These are phyloP conservation scores for Zea luxurians DNA, from an alignment of 176 grass and related monocot genomes.

Conservation along the genomic window DNA sequence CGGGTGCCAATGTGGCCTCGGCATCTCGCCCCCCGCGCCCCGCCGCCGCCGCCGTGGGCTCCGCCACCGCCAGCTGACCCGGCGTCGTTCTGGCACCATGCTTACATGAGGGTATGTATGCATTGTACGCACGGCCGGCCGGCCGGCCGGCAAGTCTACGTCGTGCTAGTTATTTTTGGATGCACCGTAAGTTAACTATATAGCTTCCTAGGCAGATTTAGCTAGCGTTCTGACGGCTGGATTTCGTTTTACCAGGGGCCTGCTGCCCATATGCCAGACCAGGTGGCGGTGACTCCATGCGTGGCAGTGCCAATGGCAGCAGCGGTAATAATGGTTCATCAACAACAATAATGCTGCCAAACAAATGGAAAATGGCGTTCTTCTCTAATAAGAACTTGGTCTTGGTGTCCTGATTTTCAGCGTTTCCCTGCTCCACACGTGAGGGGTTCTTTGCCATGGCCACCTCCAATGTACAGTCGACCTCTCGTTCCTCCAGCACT, in stretches of 20 bases:
- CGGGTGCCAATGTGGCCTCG: conserved; percentile 60
- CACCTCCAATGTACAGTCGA: conserved; percentile 45
- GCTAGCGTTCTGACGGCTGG: background rate
- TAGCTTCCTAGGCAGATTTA: background rate
- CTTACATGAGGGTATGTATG: conserved; percentile 53
- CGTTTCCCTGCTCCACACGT: conserved; percentile 55
- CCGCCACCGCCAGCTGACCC: conserved; percentile 42
- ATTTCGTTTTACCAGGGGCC: conserved; percentile 31
- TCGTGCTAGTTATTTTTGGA: background rate
- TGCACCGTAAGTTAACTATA: background rate
- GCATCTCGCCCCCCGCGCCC: conserved; percentile 34
- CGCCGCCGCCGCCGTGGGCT: conserved; percentile 41
- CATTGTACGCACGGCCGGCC: background rate
- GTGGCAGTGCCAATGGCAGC: conserved; percentile 57
- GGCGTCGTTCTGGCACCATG: conserved; percentile 62
- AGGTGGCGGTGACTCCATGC: conserved; percentile 62
- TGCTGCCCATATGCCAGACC: conserved; percentile 40
- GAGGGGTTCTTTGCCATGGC: conserved; percentile 43
- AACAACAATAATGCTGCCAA: background rate
- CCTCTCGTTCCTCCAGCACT: conserved; percentile 22
- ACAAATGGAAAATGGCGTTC: background rate
- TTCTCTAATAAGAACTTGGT: background rate
- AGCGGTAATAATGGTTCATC: conserved; percentile 38
- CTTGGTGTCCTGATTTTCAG: conserved; percentile 37
- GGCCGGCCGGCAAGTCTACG: too few relatives aligned